A percentile compares a stretch with the other conserved stretches of the same genome.
Evolutionary conservation across 176 grass and related monocot genomes (phyloP).

Genomic region (Aegilops tauschii): DNA sequence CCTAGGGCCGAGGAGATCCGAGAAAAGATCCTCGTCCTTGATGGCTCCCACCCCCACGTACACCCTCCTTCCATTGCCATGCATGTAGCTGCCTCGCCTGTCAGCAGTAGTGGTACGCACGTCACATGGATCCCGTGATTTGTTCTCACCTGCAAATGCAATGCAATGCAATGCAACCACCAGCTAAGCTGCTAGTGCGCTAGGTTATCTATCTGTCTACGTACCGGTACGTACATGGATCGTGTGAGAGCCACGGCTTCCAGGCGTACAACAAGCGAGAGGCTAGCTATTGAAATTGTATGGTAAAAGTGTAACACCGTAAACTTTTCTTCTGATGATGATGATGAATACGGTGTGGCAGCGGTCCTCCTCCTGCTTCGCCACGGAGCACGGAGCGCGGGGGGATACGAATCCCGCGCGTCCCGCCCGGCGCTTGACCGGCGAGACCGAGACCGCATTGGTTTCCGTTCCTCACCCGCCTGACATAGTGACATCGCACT

Average conservation of each 20-base stretch:
- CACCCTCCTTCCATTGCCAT: background rate
- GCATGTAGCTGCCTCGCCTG: background rate
- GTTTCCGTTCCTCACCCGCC: background rate
- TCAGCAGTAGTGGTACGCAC: background rate
- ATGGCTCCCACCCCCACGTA: background rate
- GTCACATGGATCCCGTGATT: background rate
- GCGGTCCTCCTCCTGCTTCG: background rate
- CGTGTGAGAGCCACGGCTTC: background rate
- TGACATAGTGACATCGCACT: background rate
- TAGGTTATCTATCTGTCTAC: background rate
- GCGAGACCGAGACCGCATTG: background rate
- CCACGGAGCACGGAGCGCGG: background rate
- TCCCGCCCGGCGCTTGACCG: background rate
- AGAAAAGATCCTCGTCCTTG: background rate
- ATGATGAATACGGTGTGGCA: background rate
- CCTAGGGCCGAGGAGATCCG: background rate
- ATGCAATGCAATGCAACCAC: background rate
- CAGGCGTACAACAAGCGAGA: background rate
- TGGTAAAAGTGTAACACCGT: too few relatives aligned
- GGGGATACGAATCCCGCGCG: background rate
- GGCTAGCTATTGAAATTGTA: background rate
- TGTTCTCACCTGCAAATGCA: background rate
- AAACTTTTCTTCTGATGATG: background rate
- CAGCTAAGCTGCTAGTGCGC: background rate
- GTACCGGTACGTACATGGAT: background rate